A percentile compares a stretch with the other conserved stretches of the same genome.
Evolutionary conservation across 345 rosid species (phyloP).

Genomic region (Corymbia maculata): DNA sequence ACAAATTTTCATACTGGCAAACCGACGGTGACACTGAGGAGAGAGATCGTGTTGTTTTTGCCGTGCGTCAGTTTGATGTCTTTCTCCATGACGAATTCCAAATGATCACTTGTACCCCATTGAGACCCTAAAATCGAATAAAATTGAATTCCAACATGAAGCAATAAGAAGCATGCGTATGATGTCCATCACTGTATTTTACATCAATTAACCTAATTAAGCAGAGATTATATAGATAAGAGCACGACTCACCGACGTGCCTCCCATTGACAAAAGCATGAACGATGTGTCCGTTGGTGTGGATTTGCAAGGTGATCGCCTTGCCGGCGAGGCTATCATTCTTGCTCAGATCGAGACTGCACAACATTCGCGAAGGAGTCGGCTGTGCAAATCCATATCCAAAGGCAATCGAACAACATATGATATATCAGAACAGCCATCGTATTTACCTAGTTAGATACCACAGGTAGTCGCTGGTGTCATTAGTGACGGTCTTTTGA

Average conservation of each 20-base stretch:
- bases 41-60: constrained; percentile 7
- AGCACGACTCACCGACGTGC: constrained; percentile 10
- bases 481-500: constrained; percentile 23
- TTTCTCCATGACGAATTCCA: constrained; percentile 9
- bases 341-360: background rate
- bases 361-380: background rate
- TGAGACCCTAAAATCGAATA: constrained; percentile 3
- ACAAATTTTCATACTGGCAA: background rate
- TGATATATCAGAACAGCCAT: fast-evolving
- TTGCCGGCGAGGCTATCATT: background rate
- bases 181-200: background rate
- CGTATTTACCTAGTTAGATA: constrained; percentile 25
- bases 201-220: too few species aligned
- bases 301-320: constrained; percentile 9
- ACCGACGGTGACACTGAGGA: constrained; percentile 50
- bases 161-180: background rate
- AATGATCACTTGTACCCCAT: background rate
- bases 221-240: background rate
- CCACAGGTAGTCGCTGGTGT: constrained; percentile 35
- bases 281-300: constrained; percentile 19
- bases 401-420: background rate
- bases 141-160: background rate
- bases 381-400: background rate
- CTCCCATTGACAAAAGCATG: constrained; percentile 34
- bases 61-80: constrained; percentile 13